phyloP scores from a whole-genome alignment of 306 rosid genomes.

The Quercus mongolica region DNA sequence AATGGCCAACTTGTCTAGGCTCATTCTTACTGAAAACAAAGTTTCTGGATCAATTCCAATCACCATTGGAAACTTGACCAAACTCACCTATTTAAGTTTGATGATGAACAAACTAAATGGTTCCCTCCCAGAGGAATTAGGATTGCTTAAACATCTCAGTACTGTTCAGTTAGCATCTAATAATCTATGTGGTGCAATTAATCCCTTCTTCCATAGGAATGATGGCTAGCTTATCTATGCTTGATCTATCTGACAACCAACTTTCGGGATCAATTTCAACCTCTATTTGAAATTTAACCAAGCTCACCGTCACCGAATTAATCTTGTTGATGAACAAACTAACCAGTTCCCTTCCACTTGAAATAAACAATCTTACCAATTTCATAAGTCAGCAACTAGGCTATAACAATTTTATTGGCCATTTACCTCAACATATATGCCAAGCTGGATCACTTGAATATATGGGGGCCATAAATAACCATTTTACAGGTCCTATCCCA shows the following conservation, averaged over 20 bases:
- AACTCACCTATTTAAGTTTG: background rate
- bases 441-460: background rate
- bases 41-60: too few species aligned
- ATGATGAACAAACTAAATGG: background rate
- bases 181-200: constrained; percentile 8
- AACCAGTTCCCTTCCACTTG: background rate
- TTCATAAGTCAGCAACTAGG: background rate
- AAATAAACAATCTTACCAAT: background rate
- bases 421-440: background rate
- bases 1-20: too few species aligned
- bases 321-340: background rate
- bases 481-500: background rate
- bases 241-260: background rate
- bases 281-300: constrained; percentile 6
- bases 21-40: too few species aligned
- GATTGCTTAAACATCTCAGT: background rate
- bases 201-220: constrained; percentile 15
- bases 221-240: background rate
- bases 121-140: background rate
- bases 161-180: background rate
- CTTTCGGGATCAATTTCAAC: constrained; percentile 10
- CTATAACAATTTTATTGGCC: background rate
- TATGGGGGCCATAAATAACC: background rate
- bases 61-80: background rate
- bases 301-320: background rate